These are phyloP conservation scores for Plasmodium knowlesi DNA, from an alignment of 169 alveolate genomes.

Conservation along the genomic window DNA sequence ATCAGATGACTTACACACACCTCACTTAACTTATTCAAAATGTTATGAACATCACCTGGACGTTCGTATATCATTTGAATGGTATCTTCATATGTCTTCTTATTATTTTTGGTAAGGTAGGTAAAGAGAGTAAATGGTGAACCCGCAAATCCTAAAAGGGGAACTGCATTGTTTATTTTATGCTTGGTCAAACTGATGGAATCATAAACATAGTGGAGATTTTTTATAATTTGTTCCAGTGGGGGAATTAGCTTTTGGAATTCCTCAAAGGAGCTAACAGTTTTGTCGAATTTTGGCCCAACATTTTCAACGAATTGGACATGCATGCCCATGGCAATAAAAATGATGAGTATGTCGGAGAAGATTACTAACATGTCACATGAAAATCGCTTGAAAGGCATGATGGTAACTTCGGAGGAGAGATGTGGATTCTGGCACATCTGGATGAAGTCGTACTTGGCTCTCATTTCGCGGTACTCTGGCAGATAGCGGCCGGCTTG, in stretches of 20 bases:
- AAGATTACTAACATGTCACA: slow-evolving; percentile 86
- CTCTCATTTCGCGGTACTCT: slow-evolving; percentile 81
- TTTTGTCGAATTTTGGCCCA: slow-evolving; percentile 79
- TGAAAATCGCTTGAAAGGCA: slow-evolving; percentile 84
- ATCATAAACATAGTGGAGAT: slow-evolving; percentile 84
- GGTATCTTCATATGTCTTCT: slow-evolving; percentile 77
- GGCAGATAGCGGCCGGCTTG: slow-evolving; percentile 91
- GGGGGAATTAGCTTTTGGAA: slow-evolving; percentile 56
- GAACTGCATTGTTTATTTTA: slow-evolving; percentile 80
- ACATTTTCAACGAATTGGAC: slow-evolving; percentile 23
- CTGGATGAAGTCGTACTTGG: slow-evolving; percentile 80
- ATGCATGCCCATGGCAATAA: slow-evolving; percentile 76
- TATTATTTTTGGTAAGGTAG: slow-evolving; percentile 87
- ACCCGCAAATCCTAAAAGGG: slow-evolving; percentile 89
- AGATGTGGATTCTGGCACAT: slow-evolving; percentile 87
- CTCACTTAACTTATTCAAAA: slow-evolving; percentile 77
- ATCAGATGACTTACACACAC: slow-evolving; percentile 79
- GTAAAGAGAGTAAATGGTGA: slow-evolving; percentile 88
- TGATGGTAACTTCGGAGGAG: slow-evolving; percentile 88
- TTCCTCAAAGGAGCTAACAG: slow-evolving; percentile 10
- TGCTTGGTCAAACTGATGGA: slow-evolving; percentile 78
- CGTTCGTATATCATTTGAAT: slow-evolving; percentile 77
- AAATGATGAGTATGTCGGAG: slow-evolving; percentile 88
- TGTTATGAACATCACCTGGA: slow-evolving; percentile 78
- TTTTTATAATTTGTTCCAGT: slow-evolving; percentile 74